Conservation (phyloP, 2,329 filamentous ascomycete species). For the Akanthomyces muscarius region DNA sequence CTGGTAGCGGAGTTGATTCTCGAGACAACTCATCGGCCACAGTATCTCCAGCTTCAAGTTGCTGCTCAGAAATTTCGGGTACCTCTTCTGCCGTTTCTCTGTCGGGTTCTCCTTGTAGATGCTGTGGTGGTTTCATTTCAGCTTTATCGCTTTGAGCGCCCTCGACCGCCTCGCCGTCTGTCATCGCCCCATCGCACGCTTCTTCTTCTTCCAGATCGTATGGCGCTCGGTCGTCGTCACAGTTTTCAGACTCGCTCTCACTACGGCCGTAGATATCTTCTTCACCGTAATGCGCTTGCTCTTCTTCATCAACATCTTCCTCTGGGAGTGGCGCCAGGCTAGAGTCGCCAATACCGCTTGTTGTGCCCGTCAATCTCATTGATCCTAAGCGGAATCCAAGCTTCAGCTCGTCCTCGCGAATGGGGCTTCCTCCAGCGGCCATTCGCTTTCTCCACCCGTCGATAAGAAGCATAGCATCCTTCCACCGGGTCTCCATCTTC, state of each 20-base stretch:
- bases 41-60: slow-evolving; percentile 38
- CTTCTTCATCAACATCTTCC: not conserved
- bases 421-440: slow-evolving; percentile 62
- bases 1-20: slow-evolving; percentile 44
- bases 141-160: not conserved
- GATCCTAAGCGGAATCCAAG: slow-evolving; percentile 64
- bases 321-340: slow-evolving; percentile 13
- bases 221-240: slow-evolving; percentile 42
- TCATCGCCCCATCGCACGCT: slow-evolving; percentile 22
- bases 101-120: slow-evolving; percentile 25
- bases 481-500: slow-evolving; percentile 88
- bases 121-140: not conserved
- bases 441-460: slow-evolving; percentile 87
- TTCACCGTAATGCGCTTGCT: slow-evolving; percentile 11
- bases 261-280: slow-evolving; percentile 30
- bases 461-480: slow-evolving; percentile 84
- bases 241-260: slow-evolving; percentile 40
- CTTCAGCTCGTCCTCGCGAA: slow-evolving; percentile 65
- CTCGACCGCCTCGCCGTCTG: slow-evolving; percentile 33
- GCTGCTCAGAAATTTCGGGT: slow-evolving; percentile 29
- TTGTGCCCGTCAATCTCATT: slow-evolving; percentile 49
- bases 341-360: slow-evolving; percentile 35
- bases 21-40: slow-evolving; percentile 32
- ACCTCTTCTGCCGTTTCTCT: slow-evolving; percentile 39
- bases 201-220: slow-evolving; percentile 35